phyloP scores from a whole-genome alignment of 1,284 basidiomycete genomes.

The Termitomyces sp. region DNA sequence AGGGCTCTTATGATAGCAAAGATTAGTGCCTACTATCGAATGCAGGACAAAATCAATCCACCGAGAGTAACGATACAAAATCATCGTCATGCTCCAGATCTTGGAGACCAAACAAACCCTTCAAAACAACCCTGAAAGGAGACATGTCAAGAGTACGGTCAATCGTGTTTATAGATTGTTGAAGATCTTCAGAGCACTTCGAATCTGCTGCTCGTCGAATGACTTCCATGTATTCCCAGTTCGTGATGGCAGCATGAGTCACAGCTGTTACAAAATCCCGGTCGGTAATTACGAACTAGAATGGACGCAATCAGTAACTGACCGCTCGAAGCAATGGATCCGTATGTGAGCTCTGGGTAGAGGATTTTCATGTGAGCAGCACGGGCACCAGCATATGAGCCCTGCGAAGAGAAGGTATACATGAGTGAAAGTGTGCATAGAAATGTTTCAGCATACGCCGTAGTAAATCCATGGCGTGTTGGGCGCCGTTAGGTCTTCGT shows the following conservation, averaged over 20 bases:
- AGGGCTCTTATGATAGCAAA: conserved; percentile 25
- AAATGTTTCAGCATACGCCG: conserved; percentile 46
- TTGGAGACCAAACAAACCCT: conserved; percentile 69
- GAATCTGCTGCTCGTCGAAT: conserved; percentile 74
- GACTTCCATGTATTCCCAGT: conserved; percentile 87
- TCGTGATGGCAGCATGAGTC: conserved; percentile 66
- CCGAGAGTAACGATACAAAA: conserved; percentile 68
- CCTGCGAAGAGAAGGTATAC: conserved; percentile 35
- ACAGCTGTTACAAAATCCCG: conserved; percentile 39
- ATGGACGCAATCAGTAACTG: conserved; percentile 21
- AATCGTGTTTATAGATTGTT: conserved; percentile 57
- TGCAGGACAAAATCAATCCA: conserved; percentile 20
- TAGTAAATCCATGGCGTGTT: conserved; percentile 91
- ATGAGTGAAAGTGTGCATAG: not conserved
- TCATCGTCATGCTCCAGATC: conserved; percentile 71
- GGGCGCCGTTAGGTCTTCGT: conserved; percentile 64
- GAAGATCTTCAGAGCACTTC: conserved; percentile 67
- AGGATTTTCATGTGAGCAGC: conserved; percentile 89
- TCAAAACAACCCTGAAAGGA: conserved; percentile 45
- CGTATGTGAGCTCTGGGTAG: conserved; percentile 86
- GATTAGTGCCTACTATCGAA: not conserved
- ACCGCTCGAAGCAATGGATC: conserved; percentile 89
- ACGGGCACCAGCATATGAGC: conserved; percentile 89
- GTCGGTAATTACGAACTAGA: not conserved
- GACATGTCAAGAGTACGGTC: conserved; percentile 54